A percentile compares a stretch with the other conserved stretches of the same genome.
phyloP scores from a whole-genome alignment of 2,329 filamentous ascomycete genomes.

The Fusarium longipes region DNA sequence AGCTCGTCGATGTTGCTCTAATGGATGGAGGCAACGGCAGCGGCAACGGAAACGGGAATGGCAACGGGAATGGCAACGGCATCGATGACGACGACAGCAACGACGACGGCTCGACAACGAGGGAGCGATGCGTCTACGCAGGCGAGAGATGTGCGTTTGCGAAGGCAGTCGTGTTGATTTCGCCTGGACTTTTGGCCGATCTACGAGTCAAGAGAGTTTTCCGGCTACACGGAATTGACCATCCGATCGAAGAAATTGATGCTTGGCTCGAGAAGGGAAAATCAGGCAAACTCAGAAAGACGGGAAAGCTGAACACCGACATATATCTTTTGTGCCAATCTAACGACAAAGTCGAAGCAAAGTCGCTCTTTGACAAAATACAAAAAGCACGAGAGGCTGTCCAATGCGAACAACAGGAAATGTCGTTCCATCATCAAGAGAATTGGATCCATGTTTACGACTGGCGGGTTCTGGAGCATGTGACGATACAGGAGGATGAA shows the following conservation, averaged over 20 bases:
- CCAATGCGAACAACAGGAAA: conserved; percentile 35
- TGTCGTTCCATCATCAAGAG: too few species aligned
- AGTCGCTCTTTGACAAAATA: conserved; percentile 50
- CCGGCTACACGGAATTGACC: conserved; percentile 55
- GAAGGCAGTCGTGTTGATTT: conserved; percentile 54
- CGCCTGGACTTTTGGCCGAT: conserved; percentile 54
- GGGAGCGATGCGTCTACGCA: conserved; percentile 52
- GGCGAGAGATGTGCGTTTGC: conserved; percentile 54
- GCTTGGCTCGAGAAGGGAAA: conserved; percentile 49
- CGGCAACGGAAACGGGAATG: too few species aligned
- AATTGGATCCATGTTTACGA: conserved; percentile 59
- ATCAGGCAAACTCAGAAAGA: not conserved
- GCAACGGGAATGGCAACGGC: too few species aligned
- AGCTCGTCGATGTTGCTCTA: too few species aligned
- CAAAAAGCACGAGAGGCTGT: conserved; percentile 46
- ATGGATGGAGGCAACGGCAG: too few species aligned
- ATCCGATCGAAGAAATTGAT: conserved; percentile 50
- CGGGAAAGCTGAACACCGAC: not conserved
- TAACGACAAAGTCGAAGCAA: conserved; percentile 47
- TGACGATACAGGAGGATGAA: conserved; percentile 55
- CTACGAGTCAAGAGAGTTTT: conserved; percentile 55
- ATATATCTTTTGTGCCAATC: conserved; percentile 59
- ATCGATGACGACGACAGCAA: too few species aligned
- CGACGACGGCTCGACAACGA: too few species aligned
- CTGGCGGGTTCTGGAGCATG: conserved; percentile 58